phyloP scores from a whole-genome alignment of 2,329 filamentous ascomycete genomes.

The Orbilia ellipsospora region DNA sequence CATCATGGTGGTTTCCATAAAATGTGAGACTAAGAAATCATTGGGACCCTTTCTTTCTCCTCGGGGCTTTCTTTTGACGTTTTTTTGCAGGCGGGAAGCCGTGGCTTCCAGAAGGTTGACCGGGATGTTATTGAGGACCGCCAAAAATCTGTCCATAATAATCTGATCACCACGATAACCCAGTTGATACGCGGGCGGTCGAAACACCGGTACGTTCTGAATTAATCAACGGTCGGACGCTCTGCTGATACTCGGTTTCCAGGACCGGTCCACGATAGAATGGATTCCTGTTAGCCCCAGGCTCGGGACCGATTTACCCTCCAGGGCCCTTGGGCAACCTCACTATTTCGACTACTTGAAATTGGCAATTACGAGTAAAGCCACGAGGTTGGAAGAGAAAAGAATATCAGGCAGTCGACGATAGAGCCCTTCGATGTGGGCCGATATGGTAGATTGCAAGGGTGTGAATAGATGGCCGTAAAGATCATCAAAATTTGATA shows the following conservation, averaged over 20 bases:
- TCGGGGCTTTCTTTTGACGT: conserved; percentile 11
- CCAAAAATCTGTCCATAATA: background rate
- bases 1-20: too few relatives aligned
- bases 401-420: conserved; percentile 7
- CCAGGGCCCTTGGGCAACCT: background rate
- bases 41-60: too few relatives aligned
- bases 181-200: conserved; percentile 26
- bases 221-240: conserved; percentile 10
- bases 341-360: background rate
- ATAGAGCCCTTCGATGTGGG: conserved; percentile 5
- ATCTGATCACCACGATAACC: conserved; percentile 17
- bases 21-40: background rate
- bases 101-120: conserved; percentile 8
- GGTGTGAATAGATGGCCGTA: conserved; percentile 8
- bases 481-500: conserved; percentile 13
- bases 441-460: background rate
- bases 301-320: background rate
- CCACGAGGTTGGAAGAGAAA: conserved; percentile 9
- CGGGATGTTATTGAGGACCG: conserved; percentile 3
- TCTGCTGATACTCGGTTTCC: conserved; percentile 1
- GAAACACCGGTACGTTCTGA: background rate
- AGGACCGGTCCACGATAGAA: background rate
- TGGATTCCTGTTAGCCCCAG: background rate
- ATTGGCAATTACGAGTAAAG: background rate
- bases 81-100: conserved; percentile 7